A percentile compares a stretch with the other conserved stretches of the same genome.
phyloP scores from a whole-genome alignment of 2,329 filamentous ascomycete genomes.

The Nemania diffusa region DNA sequence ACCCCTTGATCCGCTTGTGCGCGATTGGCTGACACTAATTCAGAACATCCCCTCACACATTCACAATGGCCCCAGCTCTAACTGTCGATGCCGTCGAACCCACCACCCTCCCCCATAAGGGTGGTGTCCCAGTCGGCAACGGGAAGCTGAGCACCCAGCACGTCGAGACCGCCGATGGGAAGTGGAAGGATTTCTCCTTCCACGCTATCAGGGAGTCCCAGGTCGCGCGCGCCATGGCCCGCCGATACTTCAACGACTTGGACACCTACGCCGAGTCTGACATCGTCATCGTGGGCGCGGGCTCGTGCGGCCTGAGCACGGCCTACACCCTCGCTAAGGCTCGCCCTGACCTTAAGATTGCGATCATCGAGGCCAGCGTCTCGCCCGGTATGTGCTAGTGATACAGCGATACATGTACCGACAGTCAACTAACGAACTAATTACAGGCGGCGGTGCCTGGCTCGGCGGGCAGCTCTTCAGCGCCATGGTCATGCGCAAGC shows the following conservation, averaged over 20 bases:
- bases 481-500: constrained; percentile 95
- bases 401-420: not conserved
- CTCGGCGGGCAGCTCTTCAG: constrained; percentile 94
- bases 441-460: constrained; percentile 82
- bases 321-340: constrained; percentile 86
- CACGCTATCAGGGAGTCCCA: constrained; percentile 89
- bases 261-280: constrained; percentile 92
- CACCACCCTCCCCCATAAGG: constrained; percentile 61
- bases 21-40: constrained; percentile 50
- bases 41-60: constrained; percentile 40
- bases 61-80: constrained; percentile 81
- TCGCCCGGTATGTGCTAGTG: constrained; percentile 66
- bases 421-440: constrained; percentile 10
- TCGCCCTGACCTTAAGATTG: constrained; percentile 90
- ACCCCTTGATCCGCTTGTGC: constrained; percentile 47
- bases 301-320: constrained; percentile 85
- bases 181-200: constrained; percentile 87
- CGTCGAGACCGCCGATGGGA: constrained; percentile 74
- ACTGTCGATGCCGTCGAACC: constrained; percentile 69
- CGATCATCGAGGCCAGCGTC: constrained; percentile 88
- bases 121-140: constrained; percentile 53
- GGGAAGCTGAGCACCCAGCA: constrained; percentile 55
- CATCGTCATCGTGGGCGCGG: constrained; percentile 92
- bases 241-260: constrained; percentile 90
- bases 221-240: constrained; percentile 92